phyloP scores from a whole-genome alignment of 2,329 filamentous ascomycete genomes.

The Acrodontium crateriforme region DNA sequence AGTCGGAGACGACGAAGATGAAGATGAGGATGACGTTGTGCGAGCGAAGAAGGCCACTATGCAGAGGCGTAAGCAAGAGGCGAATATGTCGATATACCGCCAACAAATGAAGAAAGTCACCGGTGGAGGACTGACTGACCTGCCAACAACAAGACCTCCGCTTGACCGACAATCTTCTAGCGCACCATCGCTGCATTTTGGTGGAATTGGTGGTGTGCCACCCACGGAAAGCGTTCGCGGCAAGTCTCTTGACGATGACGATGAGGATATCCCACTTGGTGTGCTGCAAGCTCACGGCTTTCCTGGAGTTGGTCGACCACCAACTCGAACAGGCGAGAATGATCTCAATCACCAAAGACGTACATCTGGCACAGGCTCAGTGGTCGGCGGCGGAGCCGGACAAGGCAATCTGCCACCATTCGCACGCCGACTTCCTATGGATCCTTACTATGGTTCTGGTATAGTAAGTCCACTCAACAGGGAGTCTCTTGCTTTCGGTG shows the following conservation, averaged over 20 bases:
- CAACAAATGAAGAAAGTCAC: slow-evolving; percentile 97
- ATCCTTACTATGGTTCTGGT: slow-evolving; percentile 71
- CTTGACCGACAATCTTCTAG: slow-evolving; percentile 37
- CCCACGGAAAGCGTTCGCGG: slow-evolving; percentile 13
- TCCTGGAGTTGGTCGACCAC: slow-evolving; percentile 62
- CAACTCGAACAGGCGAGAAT: slow-evolving; percentile 47
- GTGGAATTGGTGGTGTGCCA: slow-evolving; percentile 18
- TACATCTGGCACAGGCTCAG: slow-evolving; percentile 35
- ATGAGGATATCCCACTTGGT: slow-evolving; percentile 76
- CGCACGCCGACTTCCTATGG: slow-evolving; percentile 65
- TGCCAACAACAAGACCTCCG: slow-evolving; percentile 35
- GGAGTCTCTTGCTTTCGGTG: slow-evolving; percentile 56
- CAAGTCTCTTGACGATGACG: slow-evolving; percentile 48
- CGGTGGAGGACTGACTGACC: slow-evolving; percentile 47
- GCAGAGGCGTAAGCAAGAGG: slow-evolving; percentile 74
- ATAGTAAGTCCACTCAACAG: slow-evolving; percentile 58
- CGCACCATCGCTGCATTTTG: slow-evolving; percentile 16
- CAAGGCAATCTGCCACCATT: slow-evolving; percentile 59
- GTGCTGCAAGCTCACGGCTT: slow-evolving; percentile 85
- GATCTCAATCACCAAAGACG: slow-evolving; percentile 41
- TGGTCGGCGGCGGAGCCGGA: slow-evolving; percentile 30
- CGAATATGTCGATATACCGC: slow-evolving; percentile 75
- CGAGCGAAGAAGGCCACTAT: slow-evolving; percentile 58
- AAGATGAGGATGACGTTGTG: slow-evolving; percentile 64
- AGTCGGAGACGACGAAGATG: slow-evolving; percentile 45